Percentiles rank a stretch among this genome's conserved stretches.
Conservation (phyloP, 108 stramenopile species). For the Skeletonema costatum region DNA sequence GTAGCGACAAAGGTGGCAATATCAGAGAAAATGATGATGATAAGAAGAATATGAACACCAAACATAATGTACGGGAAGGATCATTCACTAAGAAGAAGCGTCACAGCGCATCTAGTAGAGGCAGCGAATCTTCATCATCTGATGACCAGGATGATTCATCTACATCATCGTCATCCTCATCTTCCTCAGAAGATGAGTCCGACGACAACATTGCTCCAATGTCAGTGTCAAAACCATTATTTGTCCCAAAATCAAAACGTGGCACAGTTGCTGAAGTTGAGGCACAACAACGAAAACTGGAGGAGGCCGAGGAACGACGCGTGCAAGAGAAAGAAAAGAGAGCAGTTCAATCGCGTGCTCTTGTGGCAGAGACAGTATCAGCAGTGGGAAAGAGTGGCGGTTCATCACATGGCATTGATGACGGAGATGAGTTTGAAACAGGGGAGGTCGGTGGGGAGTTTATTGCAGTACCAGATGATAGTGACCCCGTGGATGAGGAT, state of each 20-base stretch:
- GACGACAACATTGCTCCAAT: conserved; percentile 33
- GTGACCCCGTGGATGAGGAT: conserved; percentile 46
- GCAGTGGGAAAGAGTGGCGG: conserved; percentile 15
- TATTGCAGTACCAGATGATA: conserved; percentile 50
- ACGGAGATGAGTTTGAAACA: conserved; percentile 57
- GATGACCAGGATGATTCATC: conserved; percentile 20
- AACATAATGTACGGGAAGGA: background rate
- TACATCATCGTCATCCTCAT: conserved; percentile 42
- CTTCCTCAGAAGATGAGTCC: conserved; percentile 22
- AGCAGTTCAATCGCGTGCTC: conserved; percentile 70
- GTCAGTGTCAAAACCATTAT: conserved; percentile 66
- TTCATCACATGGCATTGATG: conserved; percentile 9
- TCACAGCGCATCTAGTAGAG: background rate
- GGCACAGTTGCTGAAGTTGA: conserved; percentile 53
- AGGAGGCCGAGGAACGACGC: conserved; percentile 47
- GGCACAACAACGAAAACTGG: conserved; percentile 57
- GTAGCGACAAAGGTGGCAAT: background rate
- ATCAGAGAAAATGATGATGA: conserved; percentile 18
- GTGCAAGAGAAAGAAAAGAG: conserved; percentile 52
- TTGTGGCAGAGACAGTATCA: conserved; percentile 67
- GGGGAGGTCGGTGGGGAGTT: conserved; percentile 46
- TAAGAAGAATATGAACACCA: background rate
- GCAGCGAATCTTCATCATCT: conserved; percentile 38
- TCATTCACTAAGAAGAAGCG: background rate
- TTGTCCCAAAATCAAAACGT: conserved; percentile 78